These are phyloP conservation scores for Boletus coccyginus DNA, from an alignment of 768 basidiomycete genomes.

Conservation along the genomic window DNA sequence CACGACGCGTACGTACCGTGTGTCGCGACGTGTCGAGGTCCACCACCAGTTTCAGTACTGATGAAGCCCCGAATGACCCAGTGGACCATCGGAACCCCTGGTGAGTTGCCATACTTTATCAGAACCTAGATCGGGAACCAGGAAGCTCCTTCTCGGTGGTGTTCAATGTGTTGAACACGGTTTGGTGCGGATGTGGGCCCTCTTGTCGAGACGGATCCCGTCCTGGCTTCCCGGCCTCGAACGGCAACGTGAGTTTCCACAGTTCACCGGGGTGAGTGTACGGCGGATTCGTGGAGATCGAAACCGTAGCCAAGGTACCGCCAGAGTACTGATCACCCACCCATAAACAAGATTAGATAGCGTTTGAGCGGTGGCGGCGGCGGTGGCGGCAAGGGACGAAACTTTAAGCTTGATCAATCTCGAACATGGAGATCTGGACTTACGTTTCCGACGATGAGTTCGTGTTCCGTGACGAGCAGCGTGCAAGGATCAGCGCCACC, in stretches of 20 bases:
- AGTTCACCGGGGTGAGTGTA: constrained; percentile 39
- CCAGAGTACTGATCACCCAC: constrained; percentile 56
- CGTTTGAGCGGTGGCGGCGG: too few relatives aligned
- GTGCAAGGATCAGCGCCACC: constrained; percentile 65
- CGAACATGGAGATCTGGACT: constrained; percentile 28
- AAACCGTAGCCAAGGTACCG: constrained; percentile 55
- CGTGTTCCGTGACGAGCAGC: constrained; percentile 53
- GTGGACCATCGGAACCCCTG: constrained; percentile 38
- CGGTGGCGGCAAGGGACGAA: too few relatives aligned
- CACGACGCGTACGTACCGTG: constrained; percentile 44
- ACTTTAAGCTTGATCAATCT: background rate
- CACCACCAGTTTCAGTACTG: constrained; percentile 52
- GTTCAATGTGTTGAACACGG: constrained; percentile 41
- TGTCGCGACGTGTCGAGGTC: constrained; percentile 68
- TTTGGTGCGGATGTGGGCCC: constrained; percentile 76
- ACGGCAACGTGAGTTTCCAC: constrained; percentile 35
- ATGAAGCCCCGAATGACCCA: constrained; percentile 54
- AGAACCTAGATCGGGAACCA: constrained; percentile 74
- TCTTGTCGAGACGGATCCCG: constrained; percentile 69
- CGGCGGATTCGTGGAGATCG: constrained; percentile 49
- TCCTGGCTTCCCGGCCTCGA: constrained; percentile 48
- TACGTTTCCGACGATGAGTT: constrained; percentile 72
- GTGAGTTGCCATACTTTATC: constrained; percentile 63
- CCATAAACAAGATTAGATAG: background rate
- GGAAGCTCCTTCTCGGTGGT: constrained; percentile 51